A percentile compares a stretch with the other conserved stretches of the same genome.
phyloP scores from a whole-genome alignment of 2,329 filamentous ascomycete genomes.

The Penicillium sp. region DNA sequence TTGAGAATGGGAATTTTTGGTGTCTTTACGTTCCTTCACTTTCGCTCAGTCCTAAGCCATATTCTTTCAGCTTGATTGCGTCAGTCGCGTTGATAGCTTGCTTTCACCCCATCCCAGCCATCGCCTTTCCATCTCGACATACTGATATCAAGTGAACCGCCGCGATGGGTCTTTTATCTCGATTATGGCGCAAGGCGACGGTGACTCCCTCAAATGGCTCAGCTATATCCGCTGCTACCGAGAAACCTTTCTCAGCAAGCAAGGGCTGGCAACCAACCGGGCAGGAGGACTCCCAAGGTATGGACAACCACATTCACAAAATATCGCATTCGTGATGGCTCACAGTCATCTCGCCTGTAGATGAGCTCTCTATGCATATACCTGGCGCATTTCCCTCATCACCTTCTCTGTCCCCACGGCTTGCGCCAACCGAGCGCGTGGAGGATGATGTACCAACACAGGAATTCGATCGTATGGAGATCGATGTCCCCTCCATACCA shows the following conservation, averaged over 20 bases:
- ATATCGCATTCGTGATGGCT: not conserved
- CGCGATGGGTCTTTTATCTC: not conserved
- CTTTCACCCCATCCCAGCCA: not conserved
- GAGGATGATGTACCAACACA: constrained; percentile 5
- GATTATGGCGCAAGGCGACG: not conserved
- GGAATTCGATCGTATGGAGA: constrained; percentile 8
- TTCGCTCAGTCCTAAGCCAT: not conserved
- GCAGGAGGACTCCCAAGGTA: constrained; percentile 1
- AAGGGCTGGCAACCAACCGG: not conserved
- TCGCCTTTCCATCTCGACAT: not conserved
- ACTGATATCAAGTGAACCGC: not conserved
- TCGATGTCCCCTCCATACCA: constrained; percentile 6
- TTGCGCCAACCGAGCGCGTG: constrained; percentile 10
- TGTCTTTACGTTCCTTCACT: not conserved
- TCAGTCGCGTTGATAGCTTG: not conserved
- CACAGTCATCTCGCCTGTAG: not conserved
- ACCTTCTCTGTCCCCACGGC: constrained; percentile 15
- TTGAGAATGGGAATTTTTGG: not conserved
- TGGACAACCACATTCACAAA: not conserved
- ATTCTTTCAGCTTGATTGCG: not conserved
- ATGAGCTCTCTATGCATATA: constrained; percentile 3
- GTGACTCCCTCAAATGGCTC: not conserved
- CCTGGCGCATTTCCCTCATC: constrained; percentile 20
- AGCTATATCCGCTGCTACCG: too few relatives aligned
- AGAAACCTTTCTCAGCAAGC: not conserved